Conservation (phyloP, 345 rosid species). For the Arabis hirsuta region DNA sequence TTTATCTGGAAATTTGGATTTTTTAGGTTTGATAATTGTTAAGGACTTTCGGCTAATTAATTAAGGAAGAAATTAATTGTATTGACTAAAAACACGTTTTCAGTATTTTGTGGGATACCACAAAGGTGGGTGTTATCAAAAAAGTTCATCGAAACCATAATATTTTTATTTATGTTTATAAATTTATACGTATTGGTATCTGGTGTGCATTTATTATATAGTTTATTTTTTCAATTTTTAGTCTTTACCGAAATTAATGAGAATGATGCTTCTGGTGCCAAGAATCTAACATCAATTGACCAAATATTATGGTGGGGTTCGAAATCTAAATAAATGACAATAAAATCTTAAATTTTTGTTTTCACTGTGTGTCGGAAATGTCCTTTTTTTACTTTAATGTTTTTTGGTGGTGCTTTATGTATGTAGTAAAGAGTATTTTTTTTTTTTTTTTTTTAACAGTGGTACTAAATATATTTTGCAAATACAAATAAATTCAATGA, state of each 20-base stretch:
- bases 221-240: neutral
- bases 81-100: slow-evolving; percentile 20
- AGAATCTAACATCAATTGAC: slow-evolving; percentile 36
- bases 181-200: slow-evolving; percentile 20
- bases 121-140: slow-evolving; percentile 26
- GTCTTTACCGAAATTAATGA: slow-evolving; percentile 3
- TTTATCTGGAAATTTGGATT: slow-evolving; percentile 8
- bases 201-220: slow-evolving; percentile 26
- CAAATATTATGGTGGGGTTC: slow-evolving; percentile 36
- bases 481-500: too few relatives aligned
- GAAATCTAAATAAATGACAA: slow-evolving; percentile 14
- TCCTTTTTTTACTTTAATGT: neutral
- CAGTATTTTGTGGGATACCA: slow-evolving; percentile 26
- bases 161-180: neutral
- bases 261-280: slow-evolving; percentile 23
- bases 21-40: neutral
- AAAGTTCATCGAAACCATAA: slow-evolving; percentile 14
- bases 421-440: too few relatives aligned
- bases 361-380: slow-evolving; percentile 17
- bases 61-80: neutral
- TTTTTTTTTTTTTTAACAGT: too few relatives aligned
- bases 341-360: neutral
- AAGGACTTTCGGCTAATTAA: neutral
- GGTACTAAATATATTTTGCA: too few relatives aligned
- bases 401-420: neutral